Percentiles rank a stretch among this genome's conserved stretches.
Evolutionary conservation across 371 early-diverging fungal species (phyloP).

Genomic region (Blakeslea trispora): DNA sequence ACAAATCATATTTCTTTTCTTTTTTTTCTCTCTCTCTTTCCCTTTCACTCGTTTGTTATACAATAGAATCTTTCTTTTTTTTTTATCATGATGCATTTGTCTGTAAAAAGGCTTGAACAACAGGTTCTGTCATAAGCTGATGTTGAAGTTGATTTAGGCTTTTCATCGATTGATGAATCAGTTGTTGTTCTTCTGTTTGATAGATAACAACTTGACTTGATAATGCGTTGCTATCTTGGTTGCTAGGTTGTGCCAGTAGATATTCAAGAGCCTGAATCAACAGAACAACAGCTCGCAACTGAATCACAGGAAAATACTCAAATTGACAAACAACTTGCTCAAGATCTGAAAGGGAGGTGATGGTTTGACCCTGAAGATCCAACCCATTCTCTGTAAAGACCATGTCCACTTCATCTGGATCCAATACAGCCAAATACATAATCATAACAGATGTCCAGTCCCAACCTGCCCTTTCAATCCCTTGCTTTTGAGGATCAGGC

Average conservation of each 20-base stretch:
- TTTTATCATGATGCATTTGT: no score
- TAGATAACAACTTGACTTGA: conserved; percentile 11
- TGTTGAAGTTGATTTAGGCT: no score
- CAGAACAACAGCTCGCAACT: conserved; percentile 27
- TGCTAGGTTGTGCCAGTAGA: conserved; percentile 2
- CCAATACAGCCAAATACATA: conserved; percentile 33
- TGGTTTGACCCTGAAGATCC: neutral
- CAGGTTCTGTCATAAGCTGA: no score
- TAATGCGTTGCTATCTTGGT: neutral
- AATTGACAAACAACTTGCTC: neutral
- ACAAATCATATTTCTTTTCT: no score
- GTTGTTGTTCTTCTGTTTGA: conserved; percentile 12
- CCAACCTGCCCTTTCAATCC: conserved; percentile 16
- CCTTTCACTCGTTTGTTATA: no score
- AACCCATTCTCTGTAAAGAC: neutral
- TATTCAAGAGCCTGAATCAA: conserved; percentile 29
- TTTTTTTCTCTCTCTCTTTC: no score
- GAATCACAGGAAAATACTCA: conserved; percentile 19
- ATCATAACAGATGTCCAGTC: conserved; percentile 14
- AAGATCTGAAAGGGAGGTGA: conserved; percentile 11
- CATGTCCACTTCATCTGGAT: conserved; percentile 22
- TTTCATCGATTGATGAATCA: no score
- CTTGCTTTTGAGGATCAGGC: neutral
- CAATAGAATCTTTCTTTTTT: no score
- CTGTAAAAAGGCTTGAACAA: no score